Base-by-base conservation (phyloP, 495 filamentous ascomycete genomes). In the Pyronema domesticum region DNA sequence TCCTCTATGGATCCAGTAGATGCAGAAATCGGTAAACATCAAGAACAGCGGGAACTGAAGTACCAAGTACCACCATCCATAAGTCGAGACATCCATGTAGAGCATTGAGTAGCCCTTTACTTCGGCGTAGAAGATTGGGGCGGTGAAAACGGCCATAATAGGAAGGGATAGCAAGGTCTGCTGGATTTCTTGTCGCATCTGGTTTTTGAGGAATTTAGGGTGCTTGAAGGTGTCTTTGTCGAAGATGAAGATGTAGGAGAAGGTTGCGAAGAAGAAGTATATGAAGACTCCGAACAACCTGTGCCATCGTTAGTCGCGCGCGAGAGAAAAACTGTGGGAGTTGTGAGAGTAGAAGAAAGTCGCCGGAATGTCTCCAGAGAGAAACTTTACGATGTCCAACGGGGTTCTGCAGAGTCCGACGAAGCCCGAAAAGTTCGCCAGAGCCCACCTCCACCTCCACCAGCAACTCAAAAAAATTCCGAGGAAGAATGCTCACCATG, bases 121-220 rank as follows among this genome's bases (percentile, higher is more conserved):
- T 66, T 96, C 91, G 54, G 75, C 68, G 53, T 91, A 69, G 73
- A 95, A 87, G 65, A 82, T 76, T n/a, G 86, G 84, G 1, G 77
- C 77, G 10, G 89, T 96, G 66, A 88, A 72, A 30, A 89, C 55
- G 48, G 89, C 78, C 81, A 95, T 96, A 63, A 78, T 63, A 13
- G 89, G 89, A 71, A 95, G 76, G 17, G 85, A 73, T 30, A 56
- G 57, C 68, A 80, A 76, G 56, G 89, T 77, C 69, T 95, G 89
- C 37, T 68, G 66, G 58, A 96, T 95, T 68, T 96, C 89, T 65
- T 88, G 75, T 48, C 75, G 69, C 37, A 96, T 81, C 68, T 96
- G 89, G 71, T 95, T 85, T 69, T 88, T 89, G 65, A 95, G 83
- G 68, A 87, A 96, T 68, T 93, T 94, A 37, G 89, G 89, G 67